Percentiles rank a stretch among this genome's conserved stretches.
Evolutionary conservation across 805 yeast species (phyloP).

Genomic region (Cyberlindnera samutprakarnensis): DNA sequence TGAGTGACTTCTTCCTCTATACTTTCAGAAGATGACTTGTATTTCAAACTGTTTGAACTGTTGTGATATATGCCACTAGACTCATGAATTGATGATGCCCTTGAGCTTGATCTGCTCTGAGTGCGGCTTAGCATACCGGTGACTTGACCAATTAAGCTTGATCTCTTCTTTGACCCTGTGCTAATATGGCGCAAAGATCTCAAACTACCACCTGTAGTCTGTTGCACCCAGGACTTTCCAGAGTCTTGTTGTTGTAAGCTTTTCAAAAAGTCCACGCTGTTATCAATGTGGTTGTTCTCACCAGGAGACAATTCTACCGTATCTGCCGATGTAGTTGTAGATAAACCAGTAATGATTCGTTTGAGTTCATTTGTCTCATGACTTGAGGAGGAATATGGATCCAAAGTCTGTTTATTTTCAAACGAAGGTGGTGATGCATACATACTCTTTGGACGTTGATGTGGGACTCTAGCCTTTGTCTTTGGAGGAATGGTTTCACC

Average conservation of each 20-base stretch:
- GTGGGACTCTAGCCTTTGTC: slow-evolving; percentile 1
- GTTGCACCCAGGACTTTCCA: slow-evolving; percentile 26
- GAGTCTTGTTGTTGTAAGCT: slow-evolving; percentile 29
- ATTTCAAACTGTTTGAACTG: slow-evolving; percentile 4
- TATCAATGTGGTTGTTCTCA: slow-evolving; percentile 21
- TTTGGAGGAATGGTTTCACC: slow-evolving; percentile 1
- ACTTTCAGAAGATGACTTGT: slow-evolving; percentile 18
- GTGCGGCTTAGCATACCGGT: slow-evolving; percentile 23
- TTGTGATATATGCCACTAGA: slow-evolving; percentile 10
- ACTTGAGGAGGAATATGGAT: slow-evolving; percentile 2
- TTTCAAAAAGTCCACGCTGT: slow-evolving; percentile 32
- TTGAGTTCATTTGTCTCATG: slow-evolving; percentile 13
- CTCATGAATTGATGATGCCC: slow-evolving; percentile 23
- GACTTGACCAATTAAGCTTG: slow-evolving; percentile 18
- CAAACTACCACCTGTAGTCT: slow-evolving; percentile 25
- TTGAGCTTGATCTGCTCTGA: slow-evolving; percentile 20
- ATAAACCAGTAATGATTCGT: slow-evolving; percentile 22
- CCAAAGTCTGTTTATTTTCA: slow-evolving; percentile 6
- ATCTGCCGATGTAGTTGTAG: slow-evolving; percentile 9
- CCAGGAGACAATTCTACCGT: slow-evolving; percentile 19
- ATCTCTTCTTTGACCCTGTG: slow-evolving; percentile 19
- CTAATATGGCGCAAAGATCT: slow-evolving; percentile 23
- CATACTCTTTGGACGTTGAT: slow-evolving; percentile 29
- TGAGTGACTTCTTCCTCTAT: slow-evolving; percentile 17
- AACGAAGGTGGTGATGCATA: slow-evolving; percentile 17